Evolutionary conservation across 164 flowering plant species (phyloP).

Genomic region (Kalanchoe fedtschenkoi): DNA sequence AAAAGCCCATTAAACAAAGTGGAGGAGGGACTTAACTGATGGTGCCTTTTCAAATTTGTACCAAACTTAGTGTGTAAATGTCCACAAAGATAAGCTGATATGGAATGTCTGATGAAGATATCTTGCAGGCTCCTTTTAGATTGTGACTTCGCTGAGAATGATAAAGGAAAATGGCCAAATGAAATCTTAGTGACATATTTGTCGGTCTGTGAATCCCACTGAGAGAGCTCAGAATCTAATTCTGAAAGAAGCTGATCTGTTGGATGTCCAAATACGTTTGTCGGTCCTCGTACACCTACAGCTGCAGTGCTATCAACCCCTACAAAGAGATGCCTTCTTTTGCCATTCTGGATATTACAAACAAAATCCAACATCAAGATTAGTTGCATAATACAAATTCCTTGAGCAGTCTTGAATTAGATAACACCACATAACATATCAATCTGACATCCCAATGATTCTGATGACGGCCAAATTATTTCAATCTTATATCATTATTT

Average conservation of each 20-base stretch:
- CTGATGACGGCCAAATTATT: too few relatives aligned
- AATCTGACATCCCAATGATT: too few relatives aligned
- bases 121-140: slow-evolving; percentile 63
- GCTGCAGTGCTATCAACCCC: slow-evolving; percentile 77
- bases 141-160: slow-evolving; percentile 61
- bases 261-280: slow-evolving; percentile 95
- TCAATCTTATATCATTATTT: too few relatives aligned
- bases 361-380: slow-evolving; percentile 1
- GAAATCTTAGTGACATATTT: slow-evolving; percentile 57
- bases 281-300: slow-evolving; percentile 79
- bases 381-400: neutral
- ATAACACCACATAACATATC: neutral
- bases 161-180: slow-evolving; percentile 92
- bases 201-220: slow-evolving; percentile 50
- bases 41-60: slow-evolving; percentile 73
- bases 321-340: slow-evolving; percentile 69
- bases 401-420: neutral
- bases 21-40: slow-evolving; percentile 19
- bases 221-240: slow-evolving; percentile 60
- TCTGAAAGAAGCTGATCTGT: slow-evolving; percentile 57
- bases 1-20: slow-evolving; percentile 23
- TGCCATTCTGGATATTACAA: slow-evolving; percentile 37
- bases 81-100: slow-evolving; percentile 87
- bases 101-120: slow-evolving; percentile 63
- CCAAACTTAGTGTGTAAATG: slow-evolving; percentile 85